Percentiles rank a stretch among this genome's conserved stretches.
Evolutionary conservation across 2,329 filamentous ascomycete genomes (phyloP).

Genomic region (Ophiostoma perfectum): DNA sequence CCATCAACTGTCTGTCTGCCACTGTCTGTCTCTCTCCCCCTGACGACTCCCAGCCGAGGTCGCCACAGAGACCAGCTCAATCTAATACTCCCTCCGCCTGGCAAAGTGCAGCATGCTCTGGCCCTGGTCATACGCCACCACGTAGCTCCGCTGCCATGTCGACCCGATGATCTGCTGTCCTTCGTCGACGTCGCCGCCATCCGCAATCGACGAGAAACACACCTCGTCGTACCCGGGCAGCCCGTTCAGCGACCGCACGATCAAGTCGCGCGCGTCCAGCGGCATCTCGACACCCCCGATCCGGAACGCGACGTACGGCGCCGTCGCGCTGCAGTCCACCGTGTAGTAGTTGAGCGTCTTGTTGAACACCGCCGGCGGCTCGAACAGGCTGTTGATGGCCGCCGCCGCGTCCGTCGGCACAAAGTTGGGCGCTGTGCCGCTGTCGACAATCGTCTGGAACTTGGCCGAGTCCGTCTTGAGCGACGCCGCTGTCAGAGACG

Average conservation of each 20-base stretch:
- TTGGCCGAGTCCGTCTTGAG: no score
- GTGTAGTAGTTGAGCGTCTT: not conserved
- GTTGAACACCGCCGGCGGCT: conserved; percentile 15
- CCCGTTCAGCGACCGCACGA: not conserved
- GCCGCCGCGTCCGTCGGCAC: conserved; percentile 17
- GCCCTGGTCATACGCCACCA: not conserved
- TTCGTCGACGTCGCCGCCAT: no score
- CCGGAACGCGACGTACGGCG: not conserved
- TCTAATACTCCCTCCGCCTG: no score
- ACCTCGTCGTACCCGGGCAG: not conserved
- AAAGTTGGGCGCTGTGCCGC: conserved; percentile 22
- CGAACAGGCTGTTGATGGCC: conserved; percentile 21
- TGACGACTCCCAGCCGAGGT: no score
- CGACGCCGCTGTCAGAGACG: no score
- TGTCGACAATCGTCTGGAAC: conserved; percentile 22
- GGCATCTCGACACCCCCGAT: not conserved
- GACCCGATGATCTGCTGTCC: not conserved
- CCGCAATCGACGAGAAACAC: not conserved
- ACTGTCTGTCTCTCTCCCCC: not conserved
- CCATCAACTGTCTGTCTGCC: not conserved
- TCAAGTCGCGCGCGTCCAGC: not conserved
- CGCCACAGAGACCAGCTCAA: no score
- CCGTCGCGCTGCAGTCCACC: no score
- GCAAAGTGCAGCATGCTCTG: no score
- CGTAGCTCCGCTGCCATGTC: not conserved